These are phyloP conservation scores for Cinchona pubescens DNA, from an alignment of 257 asterid genomes.

Conservation along the genomic window DNA sequence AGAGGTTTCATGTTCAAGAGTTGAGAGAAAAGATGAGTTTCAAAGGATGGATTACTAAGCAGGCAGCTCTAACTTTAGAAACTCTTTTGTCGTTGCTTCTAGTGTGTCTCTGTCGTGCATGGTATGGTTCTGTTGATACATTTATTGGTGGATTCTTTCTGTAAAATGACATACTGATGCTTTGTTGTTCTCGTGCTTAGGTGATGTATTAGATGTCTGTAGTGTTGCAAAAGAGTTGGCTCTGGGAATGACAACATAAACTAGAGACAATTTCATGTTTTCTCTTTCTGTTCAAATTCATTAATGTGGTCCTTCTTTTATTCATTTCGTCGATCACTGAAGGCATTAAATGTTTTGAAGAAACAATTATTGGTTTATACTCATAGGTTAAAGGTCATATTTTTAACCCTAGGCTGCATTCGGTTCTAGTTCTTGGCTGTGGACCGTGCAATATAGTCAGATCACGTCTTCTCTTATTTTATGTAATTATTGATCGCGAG, in stretches of 20 bases:
- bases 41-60: too few species aligned
- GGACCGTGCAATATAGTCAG: background rate
- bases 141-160: background rate
- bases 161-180: background rate
- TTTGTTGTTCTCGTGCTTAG: background rate
- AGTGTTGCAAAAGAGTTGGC: background rate
- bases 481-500: background rate
- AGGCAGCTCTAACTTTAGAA: background rate
- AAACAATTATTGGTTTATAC: background rate
- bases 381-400: background rate
- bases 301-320: background rate
- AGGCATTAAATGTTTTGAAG: background rate
- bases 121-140: background rate
- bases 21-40: background rate
- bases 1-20: background rate
- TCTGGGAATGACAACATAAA: slow-evolving; percentile 3
- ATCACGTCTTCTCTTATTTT: background rate
- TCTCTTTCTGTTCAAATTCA: background rate
- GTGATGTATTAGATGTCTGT: background rate
- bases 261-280: background rate
- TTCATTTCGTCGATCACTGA: background rate
- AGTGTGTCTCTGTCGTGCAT: background rate
- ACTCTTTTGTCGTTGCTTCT: background rate
- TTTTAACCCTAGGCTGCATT: background rate
- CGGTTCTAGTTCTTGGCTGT: background rate